These are phyloP conservation scores for Glycine latifolia DNA, from an alignment of 306 rosid genomes.

Conservation along the genomic window DNA sequence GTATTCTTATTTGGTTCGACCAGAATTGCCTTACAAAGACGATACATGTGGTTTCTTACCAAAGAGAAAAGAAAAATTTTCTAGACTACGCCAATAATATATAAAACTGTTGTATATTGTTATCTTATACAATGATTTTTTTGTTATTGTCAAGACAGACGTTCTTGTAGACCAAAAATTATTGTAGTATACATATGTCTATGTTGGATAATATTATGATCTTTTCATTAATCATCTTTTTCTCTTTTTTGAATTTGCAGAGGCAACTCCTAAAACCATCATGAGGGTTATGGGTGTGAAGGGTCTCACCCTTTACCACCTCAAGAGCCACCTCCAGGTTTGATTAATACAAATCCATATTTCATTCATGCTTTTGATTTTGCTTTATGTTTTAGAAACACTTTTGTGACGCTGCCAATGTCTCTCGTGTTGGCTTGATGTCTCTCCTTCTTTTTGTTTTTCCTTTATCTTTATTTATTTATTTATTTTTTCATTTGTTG, in stretches of 20 bases:
- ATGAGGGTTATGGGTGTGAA: conserved; percentile 99
- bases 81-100: too few species aligned
- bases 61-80: too few species aligned
- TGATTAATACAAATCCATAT: conserved; percentile 36
- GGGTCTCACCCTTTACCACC: conserved; percentile 99
- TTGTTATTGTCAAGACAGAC: too few species aligned
- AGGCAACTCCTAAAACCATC: conserved; percentile 98
- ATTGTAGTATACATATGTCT: too few species aligned
- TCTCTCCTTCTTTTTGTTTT: conserved; percentile 22
- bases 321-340: conserved; percentile 99
- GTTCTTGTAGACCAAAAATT: too few species aligned
- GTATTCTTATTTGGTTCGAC: too few species aligned
- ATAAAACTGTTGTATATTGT: too few species aligned
- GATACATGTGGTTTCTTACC: too few species aligned
- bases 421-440: conserved; percentile 31
- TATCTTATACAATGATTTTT: too few species aligned
- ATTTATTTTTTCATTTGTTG: conserved; percentile 35
- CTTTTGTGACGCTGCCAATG: conserved; percentile 30
- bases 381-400: conserved; percentile 39
- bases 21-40: too few species aligned
- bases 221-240: neutral
- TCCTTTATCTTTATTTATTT: conserved; percentile 41
- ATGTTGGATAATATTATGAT: neutral
- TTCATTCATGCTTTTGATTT: conserved; percentile 31
- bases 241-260: conserved; percentile 49